Conservation (phyloP, 148 eudicot genomes). For the Drosera capensis region DNA sequence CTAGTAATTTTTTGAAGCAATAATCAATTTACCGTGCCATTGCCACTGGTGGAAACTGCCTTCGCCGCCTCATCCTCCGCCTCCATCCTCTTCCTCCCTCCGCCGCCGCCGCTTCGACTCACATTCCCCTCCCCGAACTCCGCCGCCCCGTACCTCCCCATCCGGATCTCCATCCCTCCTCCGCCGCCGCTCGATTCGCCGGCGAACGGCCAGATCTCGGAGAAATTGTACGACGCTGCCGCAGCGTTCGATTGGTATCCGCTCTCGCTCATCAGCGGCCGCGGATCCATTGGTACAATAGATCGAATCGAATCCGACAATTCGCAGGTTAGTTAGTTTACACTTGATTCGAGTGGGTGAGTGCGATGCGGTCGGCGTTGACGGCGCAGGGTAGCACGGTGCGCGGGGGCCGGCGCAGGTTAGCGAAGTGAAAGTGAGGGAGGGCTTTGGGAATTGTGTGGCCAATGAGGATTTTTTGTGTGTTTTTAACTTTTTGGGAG, state of each 20-base stretch:
- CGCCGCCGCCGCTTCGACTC: slow-evolving; percentile 12
- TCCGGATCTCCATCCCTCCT: slow-evolving; percentile 2
- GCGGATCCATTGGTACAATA: slow-evolving; percentile 30
- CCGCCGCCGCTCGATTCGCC: not conserved
- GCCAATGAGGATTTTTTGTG: no score
- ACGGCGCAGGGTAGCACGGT: slow-evolving; percentile 3
- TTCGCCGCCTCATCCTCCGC: not conserved
- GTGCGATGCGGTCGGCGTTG: not conserved
- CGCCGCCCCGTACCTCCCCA: slow-evolving; percentile 12
- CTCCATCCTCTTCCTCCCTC: slow-evolving; percentile 6
- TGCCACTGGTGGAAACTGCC: slow-evolving; percentile 13
- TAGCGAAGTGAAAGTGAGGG: no score
- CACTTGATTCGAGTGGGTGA: no score
- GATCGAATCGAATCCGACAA: not conserved
- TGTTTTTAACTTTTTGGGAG: no score
- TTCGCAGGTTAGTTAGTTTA: not conserved
- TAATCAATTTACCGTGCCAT: slow-evolving; percentile 20
- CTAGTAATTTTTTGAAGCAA: not conserved
- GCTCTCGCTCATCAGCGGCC: slow-evolving; percentile 24
- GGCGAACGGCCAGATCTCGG: slow-evolving; percentile 69
- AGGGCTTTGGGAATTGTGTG: no score
- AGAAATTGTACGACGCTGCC: slow-evolving; percentile 23
- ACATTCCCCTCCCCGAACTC: slow-evolving; percentile 12
- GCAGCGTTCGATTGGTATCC: slow-evolving; percentile 9
- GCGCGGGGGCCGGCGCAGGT: no score